phyloP scores from a whole-genome alignment of 441 rosid species.

The Brassica balearica region DNA sequence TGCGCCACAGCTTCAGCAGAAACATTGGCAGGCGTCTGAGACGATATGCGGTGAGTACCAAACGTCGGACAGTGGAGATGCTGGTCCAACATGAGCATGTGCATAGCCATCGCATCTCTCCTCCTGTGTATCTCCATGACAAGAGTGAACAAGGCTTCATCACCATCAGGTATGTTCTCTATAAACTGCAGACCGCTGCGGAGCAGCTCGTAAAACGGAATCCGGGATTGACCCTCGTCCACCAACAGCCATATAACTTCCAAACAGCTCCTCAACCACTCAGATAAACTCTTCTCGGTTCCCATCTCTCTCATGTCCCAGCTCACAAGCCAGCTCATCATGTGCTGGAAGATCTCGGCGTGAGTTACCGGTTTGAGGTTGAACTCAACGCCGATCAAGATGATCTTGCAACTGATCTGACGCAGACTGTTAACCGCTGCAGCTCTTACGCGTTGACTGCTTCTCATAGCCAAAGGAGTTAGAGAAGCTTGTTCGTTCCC shows the following conservation, averaged over 20 bases:
- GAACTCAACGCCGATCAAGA: conserved; percentile 74
- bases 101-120: conserved; percentile 97
- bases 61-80: conserved; percentile 97
- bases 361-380: conserved; percentile 87
- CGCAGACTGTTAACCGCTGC: conserved; percentile 78
- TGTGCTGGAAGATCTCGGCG: conserved; percentile 76
- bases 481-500: conserved; percentile 65
- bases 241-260: conserved; percentile 96
- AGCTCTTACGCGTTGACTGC: conserved; percentile 64
- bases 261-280: conserved; percentile 91
- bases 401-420: conserved; percentile 88
- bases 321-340: conserved; percentile 90
- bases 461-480: conserved; percentile 41
- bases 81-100: conserved; percentile 98
- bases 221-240: conserved; percentile 82
- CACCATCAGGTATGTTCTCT: conserved; percentile 94
- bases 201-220: conserved; percentile 93
- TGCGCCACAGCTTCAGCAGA: conserved; percentile 75
- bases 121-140: conserved; percentile 95
- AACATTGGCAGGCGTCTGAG: conserved; percentile 70
- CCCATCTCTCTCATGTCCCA: conserved; percentile 90
- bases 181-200: conserved; percentile 95
- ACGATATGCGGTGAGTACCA: conserved; percentile 86
- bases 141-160: conserved; percentile 90
- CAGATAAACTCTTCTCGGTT: conserved; percentile 70